Base-by-base conservation (phyloP, 2,329 filamentous ascomycete genomes). In the Botryotinia convoluta region DNA sequence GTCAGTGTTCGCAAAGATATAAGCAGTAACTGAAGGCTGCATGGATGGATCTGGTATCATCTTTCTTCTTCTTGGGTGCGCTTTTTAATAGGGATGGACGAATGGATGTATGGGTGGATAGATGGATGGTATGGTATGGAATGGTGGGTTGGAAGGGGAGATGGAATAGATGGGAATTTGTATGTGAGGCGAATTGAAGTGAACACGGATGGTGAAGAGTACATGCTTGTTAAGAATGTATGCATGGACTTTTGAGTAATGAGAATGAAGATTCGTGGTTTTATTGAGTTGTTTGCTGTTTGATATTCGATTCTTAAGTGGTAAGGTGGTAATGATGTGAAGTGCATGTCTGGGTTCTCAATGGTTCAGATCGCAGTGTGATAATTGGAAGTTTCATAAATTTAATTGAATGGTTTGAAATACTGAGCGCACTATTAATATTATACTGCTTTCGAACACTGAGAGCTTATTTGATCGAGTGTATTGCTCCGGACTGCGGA, bases 21-120 rank as follows among this genome's bases (percentile, higher is more conserved):
- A 44, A n/a, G 29, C 45, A 39, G 29, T 35, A n/a, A 70, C 14
- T 37, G 22, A 32, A 29, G 70, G 70, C n/a, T 64, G 69, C n/a
- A 65, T 71, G 59, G 61, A 54, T 72, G 70, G n/a, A 71, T 71
- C 69, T 71, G 59, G 59, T 51, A 71, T 71, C 59, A 48, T 71
- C 35, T 39, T 51, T 64, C 29, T 20, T 62, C 45, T 64, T 71
- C 39, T 64, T 45, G 45, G 57, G 42, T 22, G 29, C 14, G 22
- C n/a, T 45, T 20, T 71, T 64, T 71, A 26, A 71, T 71, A 65
- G 45, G 42, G 60, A 65, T 57, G 54, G 18, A 44, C 44, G 61
- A 51, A 71, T 62, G 57, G 57, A 71, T 71, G 37, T n/a, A 67
- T 72, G 60, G 60, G 45, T 57, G 32, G 61, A 57, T 72, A 44